Base-by-base conservation (phyloP, 352 stramenopile species). In the Phytophthora tentaculata region DNA sequence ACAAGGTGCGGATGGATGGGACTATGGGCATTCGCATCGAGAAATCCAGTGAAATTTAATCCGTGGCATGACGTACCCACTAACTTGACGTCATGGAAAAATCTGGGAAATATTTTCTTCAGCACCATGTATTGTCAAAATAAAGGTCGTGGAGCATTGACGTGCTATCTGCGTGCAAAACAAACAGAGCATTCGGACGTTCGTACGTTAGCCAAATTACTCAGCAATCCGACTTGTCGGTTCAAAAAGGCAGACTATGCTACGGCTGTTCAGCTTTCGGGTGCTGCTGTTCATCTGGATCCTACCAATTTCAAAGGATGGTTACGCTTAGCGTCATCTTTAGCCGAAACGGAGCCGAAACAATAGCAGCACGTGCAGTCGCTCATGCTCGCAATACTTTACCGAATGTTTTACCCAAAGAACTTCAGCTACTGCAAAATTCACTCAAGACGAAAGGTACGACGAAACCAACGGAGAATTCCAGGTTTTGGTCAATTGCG, bases 1-100 rank as follows among this genome's bases (percentile, higher is more conserved):
- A 80, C 24, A 80, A 80, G 39, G 44, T 73, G 19, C 50, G 69
- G 5, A 12, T 67, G 19, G 73, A 80, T 60, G 28, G 24, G 26
- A 56, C 69, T 0, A 24, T 39, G 23, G 69, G 64, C 1, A 62
- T 80, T 60, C 60, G 73, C 4, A 37, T 77, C 0, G 69, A 80
- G 5, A 56, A 69, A 26, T 7, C 7, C 6, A 32, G 35, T 4
- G 45, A 52, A 52, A 16, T 52, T n/a, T 24, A n/a, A 35, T 17
- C 22, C 22, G 24, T 52, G 45, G 45, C 22, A n/a, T 5, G 19
- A 17, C 13, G 45, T 28, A n/a, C 45, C 45, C 6, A 22, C 19
- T 12, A 12, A 35, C 24, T 32, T 52, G n/a, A 17, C 14, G 22
- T 35, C 45, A 14, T 52, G 45, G 45, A 52, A 52, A 24, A 52